Evolutionary conservation across 2,329 filamentous ascomycete genomes (phyloP), one percentile per base, ranked within the genome.

Genomic region (Phoma sp.): DNA sequence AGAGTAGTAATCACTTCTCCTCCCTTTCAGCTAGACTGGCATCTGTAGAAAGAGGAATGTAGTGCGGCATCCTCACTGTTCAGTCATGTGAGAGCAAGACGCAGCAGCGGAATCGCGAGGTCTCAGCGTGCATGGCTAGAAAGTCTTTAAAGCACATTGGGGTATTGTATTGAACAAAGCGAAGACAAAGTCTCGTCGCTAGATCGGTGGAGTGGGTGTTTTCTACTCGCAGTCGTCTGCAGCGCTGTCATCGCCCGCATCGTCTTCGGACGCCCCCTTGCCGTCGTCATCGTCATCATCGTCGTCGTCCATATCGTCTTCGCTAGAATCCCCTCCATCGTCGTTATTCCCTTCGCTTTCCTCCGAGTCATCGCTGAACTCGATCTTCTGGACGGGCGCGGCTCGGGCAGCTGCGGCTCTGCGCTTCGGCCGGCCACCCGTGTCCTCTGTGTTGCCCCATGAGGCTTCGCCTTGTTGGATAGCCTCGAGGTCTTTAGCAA

Each of bases 401-500:
- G 57, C 57, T 39, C 48, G 41, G 24, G 60, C 62, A 21, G 63
- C 62, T 19, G 63, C 61, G 27, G 63, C 61, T 47, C 69, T 62
- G 2, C 72, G 69, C 44, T 63, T 64, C 5, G 71, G 73, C 7
- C 70, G 54, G 22, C 71, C 68, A 31, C 62, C 63, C 8, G 59
- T 68, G 13, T 69, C 68, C 3, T 65, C 67, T 10, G 66, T 63
- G 29, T 76, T 67, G 1, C 94, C 94, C 92, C 93, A 97, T 45
- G 84, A 81, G 63, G 85, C 84, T 55, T 91, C 88, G 68, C 92
- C 93, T 72, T 95, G 88, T 72, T 91, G 87, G 15, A 96, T 92
- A 12, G 87, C 88, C 69, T 95, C 91, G 6, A 96, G 80, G 68
- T 99, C 94, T 0, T 88, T 91, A 67, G 86, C 83, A 32, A 99